These are phyloP conservation scores for Mercurialis annua DNA, from an alignment of 345 rosid species.

Conservation along the genomic window DNA sequence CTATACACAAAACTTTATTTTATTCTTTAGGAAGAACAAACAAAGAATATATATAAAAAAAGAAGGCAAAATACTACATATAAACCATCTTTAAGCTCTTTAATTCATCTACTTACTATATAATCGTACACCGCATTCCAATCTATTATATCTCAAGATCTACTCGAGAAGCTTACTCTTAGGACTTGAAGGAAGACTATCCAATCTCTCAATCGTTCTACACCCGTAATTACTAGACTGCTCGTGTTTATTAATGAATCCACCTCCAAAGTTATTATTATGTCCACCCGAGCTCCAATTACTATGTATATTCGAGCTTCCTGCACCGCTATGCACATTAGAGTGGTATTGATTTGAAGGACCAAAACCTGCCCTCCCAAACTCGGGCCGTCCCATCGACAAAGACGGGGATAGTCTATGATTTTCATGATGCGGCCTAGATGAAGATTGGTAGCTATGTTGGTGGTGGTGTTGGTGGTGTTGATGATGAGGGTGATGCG, in stretches of 20 bases:
- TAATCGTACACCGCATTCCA: neutral
- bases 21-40: neutral
- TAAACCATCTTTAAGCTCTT: constrained; percentile 3
- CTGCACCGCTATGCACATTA: constrained; percentile 22
- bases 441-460: constrained; percentile 28
- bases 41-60: neutral
- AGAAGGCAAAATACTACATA: neutral
- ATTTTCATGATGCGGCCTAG: constrained; percentile 34
- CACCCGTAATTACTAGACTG: constrained; percentile 15
- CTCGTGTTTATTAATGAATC: constrained; percentile 31
- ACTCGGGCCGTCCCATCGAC: constrained; percentile 19
- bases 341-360: constrained; percentile 15
- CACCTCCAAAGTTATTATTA: constrained; percentile 33
- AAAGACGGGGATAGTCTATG: constrained; percentile 13
- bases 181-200: constrained; percentile 54
- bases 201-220: constrained; percentile 36
- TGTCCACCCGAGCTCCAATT: constrained; percentile 20
- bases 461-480: constrained; percentile 21
- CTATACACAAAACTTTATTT: neutral
- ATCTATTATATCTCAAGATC: neutral
- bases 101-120: neutral
- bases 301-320: constrained; percentile 18
- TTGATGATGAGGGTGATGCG: constrained; percentile 30
- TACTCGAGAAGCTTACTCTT: constrained; percentile 23
- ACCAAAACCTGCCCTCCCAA: constrained; percentile 21